Evolutionary conservation across 192 early-diverging fungal genomes (phyloP).

Genomic region (Podila horticola): DNA sequence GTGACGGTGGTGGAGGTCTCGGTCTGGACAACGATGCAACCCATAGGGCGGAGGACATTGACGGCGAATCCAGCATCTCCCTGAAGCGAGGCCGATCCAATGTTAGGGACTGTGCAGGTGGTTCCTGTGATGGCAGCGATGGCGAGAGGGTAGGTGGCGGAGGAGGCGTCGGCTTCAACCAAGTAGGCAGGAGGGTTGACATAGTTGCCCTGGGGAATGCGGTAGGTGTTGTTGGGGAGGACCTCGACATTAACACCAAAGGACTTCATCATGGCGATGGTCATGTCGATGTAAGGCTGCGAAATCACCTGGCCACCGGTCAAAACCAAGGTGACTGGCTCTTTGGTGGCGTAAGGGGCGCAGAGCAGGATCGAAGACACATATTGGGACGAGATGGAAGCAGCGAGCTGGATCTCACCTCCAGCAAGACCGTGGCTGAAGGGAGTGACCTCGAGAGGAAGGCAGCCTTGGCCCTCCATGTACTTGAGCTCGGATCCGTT

Average conservation of each 20-base stretch:
- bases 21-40: slow-evolving; percentile 91
- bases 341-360: slow-evolving; percentile 88
- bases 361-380: slow-evolving; percentile 97
- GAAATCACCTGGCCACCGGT: slow-evolving; percentile 95
- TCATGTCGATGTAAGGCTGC: slow-evolving; percentile 99
- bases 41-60: slow-evolving; percentile 92
- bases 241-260: slow-evolving; percentile 89
- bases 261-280: slow-evolving; percentile 96
- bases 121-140: slow-evolving; percentile 96
- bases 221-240: slow-evolving; percentile 81
- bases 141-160: slow-evolving; percentile 97
- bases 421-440: slow-evolving; percentile 78
- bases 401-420: slow-evolving; percentile 89
- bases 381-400: slow-evolving; percentile 96
- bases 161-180: slow-evolving; percentile 96
- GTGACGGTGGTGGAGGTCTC: slow-evolving; percentile 88
- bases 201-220: slow-evolving; percentile 83
- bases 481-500: slow-evolving; percentile 87
- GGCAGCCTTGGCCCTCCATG: slow-evolving; percentile 80
- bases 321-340: slow-evolving; percentile 82
- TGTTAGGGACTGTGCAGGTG: slow-evolving; percentile 89
- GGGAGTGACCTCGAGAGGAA: slow-evolving; percentile 89
- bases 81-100: slow-evolving; percentile 92
- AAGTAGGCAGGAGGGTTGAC: slow-evolving; percentile 85
- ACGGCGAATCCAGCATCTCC: slow-evolving; percentile 93